Evolutionary conservation across 2,329 filamentous ascomycete species (phyloP).

Genomic region (Rhexocercosporidium sp.): DNA sequence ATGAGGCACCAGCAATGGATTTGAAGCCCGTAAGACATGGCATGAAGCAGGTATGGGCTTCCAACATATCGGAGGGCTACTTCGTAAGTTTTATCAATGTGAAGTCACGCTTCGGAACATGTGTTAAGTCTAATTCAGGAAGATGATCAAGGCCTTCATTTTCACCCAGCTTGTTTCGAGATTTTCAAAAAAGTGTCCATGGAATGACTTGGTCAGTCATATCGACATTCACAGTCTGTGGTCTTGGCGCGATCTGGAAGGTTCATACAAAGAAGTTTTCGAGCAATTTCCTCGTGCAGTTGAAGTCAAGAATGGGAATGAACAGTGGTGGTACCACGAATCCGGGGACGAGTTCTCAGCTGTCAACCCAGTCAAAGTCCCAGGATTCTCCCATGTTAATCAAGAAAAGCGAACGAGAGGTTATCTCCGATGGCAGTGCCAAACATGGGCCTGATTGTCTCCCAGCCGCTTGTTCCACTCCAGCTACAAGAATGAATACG

Average conservation of each 20-base stretch:
- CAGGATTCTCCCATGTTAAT: constrained; percentile 29
- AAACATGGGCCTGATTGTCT: background rate
- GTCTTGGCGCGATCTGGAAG: constrained; percentile 18
- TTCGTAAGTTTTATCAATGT: background rate
- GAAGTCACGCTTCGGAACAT: background rate
- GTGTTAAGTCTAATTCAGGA: background rate
- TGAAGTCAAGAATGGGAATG: background rate
- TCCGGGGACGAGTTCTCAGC: constrained; percentile 33
- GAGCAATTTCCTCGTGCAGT: constrained; percentile 11
- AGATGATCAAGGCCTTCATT: constrained; percentile 25
- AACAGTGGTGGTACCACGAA: constrained; percentile 24
- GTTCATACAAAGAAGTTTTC: background rate
- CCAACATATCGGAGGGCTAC: background rate
- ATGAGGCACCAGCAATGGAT: background rate
- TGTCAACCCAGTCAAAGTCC: constrained; percentile 37
- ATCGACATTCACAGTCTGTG: constrained; percentile 25
- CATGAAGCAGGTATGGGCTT: background rate
- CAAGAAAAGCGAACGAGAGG: background rate
- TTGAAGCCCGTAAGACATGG: constrained; percentile 18
- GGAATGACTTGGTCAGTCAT: background rate
- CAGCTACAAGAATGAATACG: background rate
- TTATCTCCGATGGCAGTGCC: too few species aligned
- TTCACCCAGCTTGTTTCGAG: constrained; percentile 33
- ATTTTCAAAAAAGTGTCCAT: constrained; percentile 22
- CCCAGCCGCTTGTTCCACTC: background rate